Percentiles rank a stretch among this genome's conserved stretches.
Evolutionary conservation across 768 basidiomycete genomes (phyloP).

Genomic region (Agrocybe praecox): DNA sequence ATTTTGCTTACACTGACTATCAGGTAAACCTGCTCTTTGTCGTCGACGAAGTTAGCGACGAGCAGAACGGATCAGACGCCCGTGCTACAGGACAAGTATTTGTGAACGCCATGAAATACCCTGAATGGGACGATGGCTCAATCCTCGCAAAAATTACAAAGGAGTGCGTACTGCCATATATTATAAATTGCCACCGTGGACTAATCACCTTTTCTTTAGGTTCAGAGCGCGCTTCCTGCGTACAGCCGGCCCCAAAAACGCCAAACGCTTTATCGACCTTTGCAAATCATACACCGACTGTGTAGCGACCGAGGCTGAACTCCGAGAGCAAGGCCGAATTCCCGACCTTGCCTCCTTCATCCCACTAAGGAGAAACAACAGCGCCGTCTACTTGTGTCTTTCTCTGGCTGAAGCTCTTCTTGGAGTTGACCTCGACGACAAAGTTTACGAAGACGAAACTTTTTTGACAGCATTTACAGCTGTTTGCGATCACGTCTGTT

Average conservation of each 20-base stretch:
- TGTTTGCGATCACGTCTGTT: slow-evolving; percentile 68
- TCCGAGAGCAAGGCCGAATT: slow-evolving; percentile 57
- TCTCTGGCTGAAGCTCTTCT: slow-evolving; percentile 62
- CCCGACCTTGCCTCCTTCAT: slow-evolving; percentile 57
- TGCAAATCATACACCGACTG: slow-evolving; percentile 59
- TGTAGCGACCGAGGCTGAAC: slow-evolving; percentile 62
- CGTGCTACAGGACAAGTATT: slow-evolving; percentile 53
- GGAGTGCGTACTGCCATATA: slow-evolving; percentile 44
- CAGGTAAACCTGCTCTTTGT: slow-evolving; percentile 66
- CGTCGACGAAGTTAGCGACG: slow-evolving; percentile 70
- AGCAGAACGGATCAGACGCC: slow-evolving; percentile 60
- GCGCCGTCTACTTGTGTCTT: slow-evolving; percentile 66
- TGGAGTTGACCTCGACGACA: slow-evolving; percentile 64
- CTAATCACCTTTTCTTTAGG: slow-evolving; percentile 31
- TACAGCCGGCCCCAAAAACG: slow-evolving; percentile 46
- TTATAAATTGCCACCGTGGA: background rate
- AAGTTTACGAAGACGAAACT: slow-evolving; percentile 56
- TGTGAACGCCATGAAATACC: slow-evolving; percentile 52
- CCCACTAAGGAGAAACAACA: slow-evolving; percentile 66
- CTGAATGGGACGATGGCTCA: slow-evolving; percentile 57
- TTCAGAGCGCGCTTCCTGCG: slow-evolving; percentile 53
- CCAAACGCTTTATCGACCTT: slow-evolving; percentile 51
- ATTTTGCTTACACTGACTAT: background rate
- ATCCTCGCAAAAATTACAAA: slow-evolving; percentile 59
- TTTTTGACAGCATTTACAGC: slow-evolving; percentile 59